Evolutionary conservation across 352 stramenopile genomes (phyloP).

Genomic region (Phytopythium aichiense): DNA sequence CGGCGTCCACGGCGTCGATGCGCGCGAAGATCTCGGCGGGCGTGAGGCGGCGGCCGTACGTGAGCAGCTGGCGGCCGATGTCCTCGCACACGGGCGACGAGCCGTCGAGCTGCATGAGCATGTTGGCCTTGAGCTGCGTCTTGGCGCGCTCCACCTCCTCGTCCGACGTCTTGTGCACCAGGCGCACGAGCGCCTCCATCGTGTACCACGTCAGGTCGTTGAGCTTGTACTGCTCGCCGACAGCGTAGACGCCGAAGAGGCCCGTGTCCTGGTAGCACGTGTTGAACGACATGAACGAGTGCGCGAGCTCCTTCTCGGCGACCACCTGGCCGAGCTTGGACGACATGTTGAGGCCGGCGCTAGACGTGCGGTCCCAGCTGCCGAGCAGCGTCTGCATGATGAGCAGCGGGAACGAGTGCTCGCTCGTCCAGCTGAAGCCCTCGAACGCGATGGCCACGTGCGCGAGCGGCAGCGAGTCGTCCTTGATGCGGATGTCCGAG

Average conservation of each 20-base stretch:
- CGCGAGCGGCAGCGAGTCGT: slow-evolving; percentile 85
- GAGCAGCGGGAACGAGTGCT: slow-evolving; percentile 98
- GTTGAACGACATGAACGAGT: slow-evolving; percentile 99
- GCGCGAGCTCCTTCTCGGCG: slow-evolving; percentile 94
- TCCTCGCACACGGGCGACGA: slow-evolving; percentile 98
- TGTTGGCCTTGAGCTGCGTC: slow-evolving; percentile 98
- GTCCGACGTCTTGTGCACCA: slow-evolving; percentile 96
- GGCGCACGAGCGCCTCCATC: slow-evolving; percentile 92
- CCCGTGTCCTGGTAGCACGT: slow-evolving; percentile 99
- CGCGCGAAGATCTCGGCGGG: slow-evolving; percentile 98
- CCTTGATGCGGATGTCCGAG: slow-evolving; percentile 91
- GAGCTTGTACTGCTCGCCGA: slow-evolving; percentile 93
- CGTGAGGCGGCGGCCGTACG: slow-evolving; percentile 95
- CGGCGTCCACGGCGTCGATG: slow-evolving; percentile 97
- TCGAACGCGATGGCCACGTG: slow-evolving; percentile 98
- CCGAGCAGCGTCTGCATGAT: slow-evolving; percentile 95
- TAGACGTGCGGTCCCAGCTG: slow-evolving; percentile 90
- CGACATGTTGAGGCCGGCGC: slow-evolving; percentile 93
- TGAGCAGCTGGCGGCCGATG: slow-evolving; percentile 98
- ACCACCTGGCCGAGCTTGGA: slow-evolving; percentile 96
- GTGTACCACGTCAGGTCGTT: slow-evolving; percentile 94
- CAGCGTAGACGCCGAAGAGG: slow-evolving; percentile 98
- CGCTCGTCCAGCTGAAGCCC: slow-evolving; percentile 96
- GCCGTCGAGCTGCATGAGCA: slow-evolving; percentile 99
- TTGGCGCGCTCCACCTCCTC: slow-evolving; percentile 98